A percentile compares a stretch with the other conserved stretches of the same genome.
Conservation (phyloP, 2,329 filamentous ascomycete species). For the Orbilia brochopaga region DNA sequence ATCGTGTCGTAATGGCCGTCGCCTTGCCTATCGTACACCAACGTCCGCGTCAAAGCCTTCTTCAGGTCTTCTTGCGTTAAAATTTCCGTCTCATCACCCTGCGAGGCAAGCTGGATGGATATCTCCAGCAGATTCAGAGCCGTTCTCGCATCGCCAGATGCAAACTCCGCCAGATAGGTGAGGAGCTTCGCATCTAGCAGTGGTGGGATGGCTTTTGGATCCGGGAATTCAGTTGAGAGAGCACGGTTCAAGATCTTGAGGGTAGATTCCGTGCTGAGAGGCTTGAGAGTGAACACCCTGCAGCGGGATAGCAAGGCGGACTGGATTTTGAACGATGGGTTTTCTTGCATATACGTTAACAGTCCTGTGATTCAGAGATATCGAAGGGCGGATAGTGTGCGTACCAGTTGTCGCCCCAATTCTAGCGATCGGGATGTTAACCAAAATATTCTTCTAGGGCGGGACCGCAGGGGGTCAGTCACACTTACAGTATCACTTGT, state of each 20-base stretch:
- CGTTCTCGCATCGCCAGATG: constrained; percentile 90
- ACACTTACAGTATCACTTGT: constrained; percentile 73
- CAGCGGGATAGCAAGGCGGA: constrained; percentile 86
- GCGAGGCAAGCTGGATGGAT: constrained; percentile 68
- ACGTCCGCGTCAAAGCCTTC: constrained; percentile 80
- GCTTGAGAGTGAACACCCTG: constrained; percentile 83
- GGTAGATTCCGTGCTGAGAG: constrained; percentile 73
- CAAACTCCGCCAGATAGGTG: constrained; percentile 79
- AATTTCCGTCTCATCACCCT: constrained; percentile 9
- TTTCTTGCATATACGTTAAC: constrained; percentile 58
- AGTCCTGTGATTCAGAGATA: constrained; percentile 1
- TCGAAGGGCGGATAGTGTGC: constrained; percentile 3
- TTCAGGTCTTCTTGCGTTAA: constrained; percentile 79
- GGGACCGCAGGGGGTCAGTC: not conserved
- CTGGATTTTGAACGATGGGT: constrained; percentile 92
- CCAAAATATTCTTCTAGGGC: not conserved
- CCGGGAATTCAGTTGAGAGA: constrained; percentile 31
- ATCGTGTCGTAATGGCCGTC: constrained; percentile 99
- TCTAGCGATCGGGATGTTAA: constrained; percentile 24
- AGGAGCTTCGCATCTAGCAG: constrained; percentile 80
- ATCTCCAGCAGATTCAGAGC: constrained; percentile 91
- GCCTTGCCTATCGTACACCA: constrained; percentile 92
- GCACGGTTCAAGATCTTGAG: constrained; percentile 34
- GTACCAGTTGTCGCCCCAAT: constrained; percentile 87
- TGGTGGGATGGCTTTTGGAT: constrained; percentile 57